Conservation (phyloP, 495 filamentous ascomycete species). For the Xylaria acuta region DNA sequence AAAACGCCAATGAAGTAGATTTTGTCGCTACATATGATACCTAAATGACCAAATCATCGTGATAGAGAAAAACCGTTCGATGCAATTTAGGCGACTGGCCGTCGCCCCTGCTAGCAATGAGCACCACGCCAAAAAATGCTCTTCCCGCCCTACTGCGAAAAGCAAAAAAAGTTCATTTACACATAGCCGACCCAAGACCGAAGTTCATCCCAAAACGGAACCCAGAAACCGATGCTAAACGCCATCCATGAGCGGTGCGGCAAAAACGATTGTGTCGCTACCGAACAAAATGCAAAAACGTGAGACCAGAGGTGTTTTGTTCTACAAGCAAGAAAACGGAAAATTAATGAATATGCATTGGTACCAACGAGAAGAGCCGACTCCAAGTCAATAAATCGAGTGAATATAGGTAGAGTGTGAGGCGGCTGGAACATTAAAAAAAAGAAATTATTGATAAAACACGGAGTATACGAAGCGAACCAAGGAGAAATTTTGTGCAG, state of each 20-base stretch:
- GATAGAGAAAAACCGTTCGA: not conserved
- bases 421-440: slow-evolving; percentile 1
- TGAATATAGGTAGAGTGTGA: not conserved
- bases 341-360: slow-evolving; percentile 3
- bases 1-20: not conserved
- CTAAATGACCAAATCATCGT: not conserved
- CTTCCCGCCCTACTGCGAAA: not conserved
- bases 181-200: slow-evolving; percentile 10
- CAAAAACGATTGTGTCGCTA: slow-evolving; percentile 11
- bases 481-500: not conserved
- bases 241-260: slow-evolving; percentile 20
- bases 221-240: slow-evolving; percentile 27
- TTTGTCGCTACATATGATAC: not conserved
- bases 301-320: not conserved
- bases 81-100: not conserved
- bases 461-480: slow-evolving; percentile 3
- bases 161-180: slow-evolving; percentile 14
- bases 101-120: not conserved
- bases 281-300: slow-evolving; percentile 7
- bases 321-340: not conserved
- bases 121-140: not conserved
- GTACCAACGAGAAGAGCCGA: not conserved
- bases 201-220: slow-evolving; percentile 1
- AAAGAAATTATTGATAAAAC: not conserved
- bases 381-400: not conserved